Percentiles rank a stretch among this genome's conserved stretches.
Conservation (phyloP, 805 yeast species). For the Saccharomyces eubayanus region DNA sequence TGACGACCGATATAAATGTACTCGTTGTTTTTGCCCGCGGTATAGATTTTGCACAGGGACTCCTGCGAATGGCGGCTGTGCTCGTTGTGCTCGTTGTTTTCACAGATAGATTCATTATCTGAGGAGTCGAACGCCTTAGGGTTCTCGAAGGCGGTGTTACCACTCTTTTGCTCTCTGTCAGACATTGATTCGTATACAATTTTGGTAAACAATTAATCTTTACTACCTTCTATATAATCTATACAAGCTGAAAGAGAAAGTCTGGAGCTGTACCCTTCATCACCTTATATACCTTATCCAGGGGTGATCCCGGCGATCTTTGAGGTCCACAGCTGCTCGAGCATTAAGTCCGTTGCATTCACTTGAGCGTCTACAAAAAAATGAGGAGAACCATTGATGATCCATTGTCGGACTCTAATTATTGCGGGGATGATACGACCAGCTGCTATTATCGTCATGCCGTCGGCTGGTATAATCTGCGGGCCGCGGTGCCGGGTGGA, state of each 20-base stretch:
- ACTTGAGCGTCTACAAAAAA: not conserved
- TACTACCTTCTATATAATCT: not conserved
- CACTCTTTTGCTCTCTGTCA: conserved; percentile 11
- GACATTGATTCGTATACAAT: conserved; percentile 1
- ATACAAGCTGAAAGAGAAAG: not conserved
- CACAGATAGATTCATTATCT: not conserved
- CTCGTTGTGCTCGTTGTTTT: not conserved
- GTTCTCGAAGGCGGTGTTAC: conserved; percentile 6
- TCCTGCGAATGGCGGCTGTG: conserved; percentile 1
- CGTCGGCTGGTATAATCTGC: not conserved
- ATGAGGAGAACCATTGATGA: not conserved
- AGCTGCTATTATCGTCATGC: not conserved
- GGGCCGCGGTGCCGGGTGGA: not conserved
- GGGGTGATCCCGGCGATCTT: not conserved
- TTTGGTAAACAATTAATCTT: not conserved
- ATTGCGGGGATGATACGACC: not conserved
- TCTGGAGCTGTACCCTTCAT: not conserved
- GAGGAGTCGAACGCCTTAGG: conserved; percentile 1
- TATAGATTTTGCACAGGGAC: conserved; percentile 18
- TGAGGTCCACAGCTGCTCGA: not conserved
- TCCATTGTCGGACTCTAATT: not conserved
- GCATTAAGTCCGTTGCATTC: not conserved
- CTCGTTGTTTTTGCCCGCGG: conserved; percentile 44
- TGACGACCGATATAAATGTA: conserved; percentile 63
- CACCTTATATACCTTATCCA: not conserved